Evolutionary conservation across 2,329 filamentous ascomycete species (phyloP).

Genomic region (Cytospora leucostoma): DNA sequence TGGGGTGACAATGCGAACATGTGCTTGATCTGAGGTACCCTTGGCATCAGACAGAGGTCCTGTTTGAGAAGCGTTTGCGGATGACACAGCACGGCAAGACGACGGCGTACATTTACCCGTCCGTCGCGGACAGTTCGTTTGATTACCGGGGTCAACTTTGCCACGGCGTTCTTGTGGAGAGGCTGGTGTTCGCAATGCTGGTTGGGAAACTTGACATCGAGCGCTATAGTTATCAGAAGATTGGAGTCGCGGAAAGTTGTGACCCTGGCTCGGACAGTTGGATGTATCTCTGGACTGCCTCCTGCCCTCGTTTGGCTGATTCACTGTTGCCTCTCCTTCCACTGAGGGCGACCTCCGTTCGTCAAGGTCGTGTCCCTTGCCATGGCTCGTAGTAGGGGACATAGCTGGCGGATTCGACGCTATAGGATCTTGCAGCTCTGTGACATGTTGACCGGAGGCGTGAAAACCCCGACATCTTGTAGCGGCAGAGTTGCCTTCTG

Average conservation of each 20-base stretch:
- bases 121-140: background rate
- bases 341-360: background rate
- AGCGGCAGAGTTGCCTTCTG: background rate
- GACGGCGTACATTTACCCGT: background rate
- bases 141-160: background rate
- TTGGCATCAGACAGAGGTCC: background rate
- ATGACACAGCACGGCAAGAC: background rate
- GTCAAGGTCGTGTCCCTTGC: background rate
- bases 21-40: background rate
- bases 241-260: background rate
- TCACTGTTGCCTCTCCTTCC: background rate
- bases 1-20: background rate
- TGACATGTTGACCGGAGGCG: background rate
- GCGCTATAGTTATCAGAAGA: background rate
- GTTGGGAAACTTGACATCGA: background rate
- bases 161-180: background rate
- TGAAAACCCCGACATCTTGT: background rate
- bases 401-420: background rate
- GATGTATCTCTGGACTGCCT: background rate
- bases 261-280: background rate
- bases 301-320: background rate
- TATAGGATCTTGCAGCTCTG: background rate
- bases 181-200: background rate
- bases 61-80: background rate
- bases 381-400: background rate